These are phyloP conservation scores for Cryphonectria nitschkei DNA, from an alignment of 2,329 filamentous ascomycete genomes.

Conservation along the genomic window DNA sequence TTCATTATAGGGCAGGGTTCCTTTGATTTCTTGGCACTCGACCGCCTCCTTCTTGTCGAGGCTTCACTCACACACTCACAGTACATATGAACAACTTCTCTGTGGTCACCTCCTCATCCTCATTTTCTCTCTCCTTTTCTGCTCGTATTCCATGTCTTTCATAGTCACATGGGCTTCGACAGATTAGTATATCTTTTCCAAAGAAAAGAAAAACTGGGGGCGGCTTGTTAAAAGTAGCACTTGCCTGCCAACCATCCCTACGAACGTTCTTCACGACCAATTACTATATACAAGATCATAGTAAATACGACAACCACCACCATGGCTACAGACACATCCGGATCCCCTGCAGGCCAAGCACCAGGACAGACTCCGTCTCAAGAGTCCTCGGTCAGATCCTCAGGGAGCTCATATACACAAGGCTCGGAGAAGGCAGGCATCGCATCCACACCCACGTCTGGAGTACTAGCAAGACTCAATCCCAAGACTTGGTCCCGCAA, in stretches of 20 bases:
- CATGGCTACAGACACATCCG: not conserved
- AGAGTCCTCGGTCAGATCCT: not conserved
- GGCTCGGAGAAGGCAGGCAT: slow-evolving; percentile 8
- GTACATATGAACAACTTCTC: not conserved
- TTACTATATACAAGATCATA: not conserved
- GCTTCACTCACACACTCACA: not conserved
- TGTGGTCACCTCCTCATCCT: not conserved
- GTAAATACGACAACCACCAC: not conserved
- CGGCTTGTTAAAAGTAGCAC: no score
- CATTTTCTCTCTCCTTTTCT: not conserved
- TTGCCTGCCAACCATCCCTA: not conserved
- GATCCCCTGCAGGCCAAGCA: not conserved
- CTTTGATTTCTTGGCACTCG: not conserved
- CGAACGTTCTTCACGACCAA: not conserved
- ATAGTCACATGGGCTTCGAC: not conserved
- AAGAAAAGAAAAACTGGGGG: no score
- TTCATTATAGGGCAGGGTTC: not conserved
- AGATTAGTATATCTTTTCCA: not conserved
- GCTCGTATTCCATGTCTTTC: not conserved
- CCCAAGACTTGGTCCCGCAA: slow-evolving; percentile 26
- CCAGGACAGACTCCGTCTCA: not conserved
- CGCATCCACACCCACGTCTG: not conserved
- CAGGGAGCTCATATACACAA: slow-evolving; percentile 11
- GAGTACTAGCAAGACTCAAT: slow-evolving; percentile 9
- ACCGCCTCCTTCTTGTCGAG: not conserved